A percentile compares a stretch with the other conserved stretches of the same genome.
These are phyloP conservation scores for Colletotrichum abscissum DNA, from an alignment of 2,329 filamentous ascomycete species.

Conservation along the genomic window DNA sequence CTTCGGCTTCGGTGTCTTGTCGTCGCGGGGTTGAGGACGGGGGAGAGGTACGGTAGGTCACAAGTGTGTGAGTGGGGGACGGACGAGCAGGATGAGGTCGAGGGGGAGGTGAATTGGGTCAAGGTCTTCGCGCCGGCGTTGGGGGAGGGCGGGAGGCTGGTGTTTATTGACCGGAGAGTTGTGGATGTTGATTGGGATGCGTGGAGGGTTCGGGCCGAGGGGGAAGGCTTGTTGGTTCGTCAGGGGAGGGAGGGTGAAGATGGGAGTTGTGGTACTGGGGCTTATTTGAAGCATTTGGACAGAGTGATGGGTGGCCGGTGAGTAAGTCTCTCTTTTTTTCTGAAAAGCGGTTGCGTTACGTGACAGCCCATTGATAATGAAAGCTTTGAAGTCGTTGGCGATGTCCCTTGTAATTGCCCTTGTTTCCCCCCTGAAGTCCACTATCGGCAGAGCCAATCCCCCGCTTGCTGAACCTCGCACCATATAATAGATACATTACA, in stretches of 20 bases:
- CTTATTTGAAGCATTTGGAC: constrained; percentile 20
- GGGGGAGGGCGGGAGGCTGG: constrained; percentile 16
- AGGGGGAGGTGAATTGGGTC: constrained; percentile 29
- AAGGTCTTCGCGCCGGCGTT: constrained; percentile 29
- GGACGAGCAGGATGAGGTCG: constrained; percentile 11
- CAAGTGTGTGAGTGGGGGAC: constrained; percentile 1
- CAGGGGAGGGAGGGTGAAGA: neutral
- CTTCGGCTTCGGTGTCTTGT: constrained; percentile 19
- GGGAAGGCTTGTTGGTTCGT: neutral
- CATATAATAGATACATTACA: no score
- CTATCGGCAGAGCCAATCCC: no score
- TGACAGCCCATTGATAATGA: neutral
- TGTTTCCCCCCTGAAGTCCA: no score
- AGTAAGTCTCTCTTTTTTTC: neutral
- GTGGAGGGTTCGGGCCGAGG: constrained; percentile 17
- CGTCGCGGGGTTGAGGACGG: constrained; percentile 19
- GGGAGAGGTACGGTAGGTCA: neutral
- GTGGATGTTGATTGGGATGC: constrained; percentile 14
- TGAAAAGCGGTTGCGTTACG: neutral
- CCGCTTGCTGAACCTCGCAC: no score
- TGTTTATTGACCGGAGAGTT: constrained; percentile 27
- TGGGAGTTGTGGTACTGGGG: neutral
- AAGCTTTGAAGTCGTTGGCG: neutral
- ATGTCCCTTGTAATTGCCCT: neutral
- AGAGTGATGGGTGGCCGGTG: neutral